These are phyloP conservation scores for Trichoderma koningiopsis DNA, from an alignment of 2,329 filamentous ascomycete genomes.

Conservation along the genomic window DNA sequence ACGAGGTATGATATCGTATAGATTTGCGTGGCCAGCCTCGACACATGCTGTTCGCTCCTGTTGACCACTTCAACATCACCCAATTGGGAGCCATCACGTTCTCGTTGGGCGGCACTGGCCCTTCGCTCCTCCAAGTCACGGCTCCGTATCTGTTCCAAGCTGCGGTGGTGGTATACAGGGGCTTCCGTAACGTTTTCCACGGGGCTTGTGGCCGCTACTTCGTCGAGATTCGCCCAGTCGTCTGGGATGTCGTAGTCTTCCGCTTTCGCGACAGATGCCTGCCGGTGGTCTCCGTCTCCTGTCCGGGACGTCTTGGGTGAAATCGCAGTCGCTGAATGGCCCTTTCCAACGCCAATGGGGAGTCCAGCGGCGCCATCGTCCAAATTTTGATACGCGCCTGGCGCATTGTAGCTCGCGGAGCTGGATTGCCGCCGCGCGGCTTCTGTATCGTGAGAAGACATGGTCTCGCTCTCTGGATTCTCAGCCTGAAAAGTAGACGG, in stretches of 20 bases:
- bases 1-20: conserved; percentile 81
- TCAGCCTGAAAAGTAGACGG: conserved; percentile 13
- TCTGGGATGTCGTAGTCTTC: conserved; percentile 32
- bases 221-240: conserved; percentile 48
- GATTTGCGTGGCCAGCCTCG: conserved; percentile 57
- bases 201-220: conserved; percentile 41
- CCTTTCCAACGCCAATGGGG: background rate
- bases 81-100: background rate
- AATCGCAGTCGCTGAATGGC: background rate
- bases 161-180: conserved; percentile 26
- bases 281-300: background rate
- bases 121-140: conserved; percentile 26
- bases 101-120: conserved; percentile 27
- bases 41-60: conserved; percentile 38
- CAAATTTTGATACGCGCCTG: conserved; percentile 44
- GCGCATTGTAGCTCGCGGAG: conserved; percentile 32
- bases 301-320: background rate
- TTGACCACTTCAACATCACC: background rate
- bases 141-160: conserved; percentile 27
- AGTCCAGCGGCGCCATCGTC: conserved; percentile 44
- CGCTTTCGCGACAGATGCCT: background rate
- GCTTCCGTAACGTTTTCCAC: conserved; percentile 28
- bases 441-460: background rate
- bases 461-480: background rate
- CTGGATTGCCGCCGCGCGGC: conserved; percentile 12